phyloP scores from a whole-genome alignment of 441 rosid genomes.

The Corymbia citriodora region DNA sequence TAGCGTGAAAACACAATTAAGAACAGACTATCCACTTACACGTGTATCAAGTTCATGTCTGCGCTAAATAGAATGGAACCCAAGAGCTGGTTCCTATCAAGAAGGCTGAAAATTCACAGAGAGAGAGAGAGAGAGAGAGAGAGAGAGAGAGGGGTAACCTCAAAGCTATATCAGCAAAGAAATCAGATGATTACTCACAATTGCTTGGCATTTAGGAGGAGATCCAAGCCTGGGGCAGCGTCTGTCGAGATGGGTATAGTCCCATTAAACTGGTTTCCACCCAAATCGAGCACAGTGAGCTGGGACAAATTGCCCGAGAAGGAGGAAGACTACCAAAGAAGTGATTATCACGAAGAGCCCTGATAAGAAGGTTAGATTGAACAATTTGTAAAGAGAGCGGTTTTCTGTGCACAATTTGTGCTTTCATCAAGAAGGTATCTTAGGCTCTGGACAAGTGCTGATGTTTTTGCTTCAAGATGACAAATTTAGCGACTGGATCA shows the following conservation, averaged over 20 bases:
- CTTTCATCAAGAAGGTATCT: no score
- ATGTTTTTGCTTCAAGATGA: no score
- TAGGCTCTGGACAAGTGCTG: no score
- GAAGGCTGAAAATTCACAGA: slow-evolving; percentile 37
- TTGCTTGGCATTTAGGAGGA: slow-evolving; percentile 69
- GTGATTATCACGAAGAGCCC: slow-evolving; percentile 85
- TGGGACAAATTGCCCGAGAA: slow-evolving; percentile 66
- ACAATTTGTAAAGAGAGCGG: background rate
- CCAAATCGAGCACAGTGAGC: slow-evolving; percentile 81
- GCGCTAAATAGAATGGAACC: slow-evolving; percentile 78
- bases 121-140: no score
- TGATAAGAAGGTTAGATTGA: slow-evolving; percentile 13
- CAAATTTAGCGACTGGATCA: no score
- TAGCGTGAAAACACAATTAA: background rate
- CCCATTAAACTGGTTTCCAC: slow-evolving; percentile 80
- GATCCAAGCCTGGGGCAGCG: slow-evolving; percentile 70
- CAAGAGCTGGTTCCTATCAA: slow-evolving; percentile 85
- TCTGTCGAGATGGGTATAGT: slow-evolving; percentile 61
- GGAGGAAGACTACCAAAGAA: slow-evolving; percentile 71
- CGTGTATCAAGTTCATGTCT: slow-evolving; percentile 70
- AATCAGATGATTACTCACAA: slow-evolving; percentile 46
- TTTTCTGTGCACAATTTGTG: no score
- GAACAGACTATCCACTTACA: slow-evolving; percentile 39
- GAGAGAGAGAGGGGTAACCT: background rate
- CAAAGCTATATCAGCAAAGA: background rate